Conservation (phyloP, 129 eudicot species). For the Escallonia rubra region DNA sequence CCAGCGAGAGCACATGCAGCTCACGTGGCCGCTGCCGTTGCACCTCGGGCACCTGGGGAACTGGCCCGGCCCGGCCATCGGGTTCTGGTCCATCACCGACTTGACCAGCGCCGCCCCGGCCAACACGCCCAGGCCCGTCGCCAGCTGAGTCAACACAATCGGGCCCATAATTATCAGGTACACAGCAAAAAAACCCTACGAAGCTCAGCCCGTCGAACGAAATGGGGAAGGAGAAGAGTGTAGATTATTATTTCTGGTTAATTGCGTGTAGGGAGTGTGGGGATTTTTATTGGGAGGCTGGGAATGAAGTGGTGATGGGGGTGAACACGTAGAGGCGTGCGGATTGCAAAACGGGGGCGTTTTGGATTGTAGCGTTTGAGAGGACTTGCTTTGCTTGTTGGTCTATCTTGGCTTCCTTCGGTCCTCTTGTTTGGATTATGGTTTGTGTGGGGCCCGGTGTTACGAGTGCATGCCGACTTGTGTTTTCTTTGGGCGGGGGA, state of each 20-base stretch:
- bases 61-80: slow-evolving; percentile 58
- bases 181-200: background rate
- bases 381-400: background rate
- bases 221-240: background rate
- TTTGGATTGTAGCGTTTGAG: slow-evolving; percentile 11
- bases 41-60: slow-evolving; percentile 71
- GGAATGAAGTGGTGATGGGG: slow-evolving; percentile 40
- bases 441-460: too few relatives aligned
- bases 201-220: background rate
- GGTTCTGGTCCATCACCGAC: slow-evolving; percentile 56
- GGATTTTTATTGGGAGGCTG: background rate
- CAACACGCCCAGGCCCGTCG: slow-evolving; percentile 66
- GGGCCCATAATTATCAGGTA: slow-evolving; percentile 46
- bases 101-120: slow-evolving; percentile 80
- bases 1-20: slow-evolving; percentile 78
- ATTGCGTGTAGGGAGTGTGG: background rate
- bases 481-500: too few relatives aligned
- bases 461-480: background rate
- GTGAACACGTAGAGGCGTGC: slow-evolving; percentile 54
- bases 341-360: slow-evolving; percentile 15
- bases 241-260: background rate
- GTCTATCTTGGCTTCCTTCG: background rate
- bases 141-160: slow-evolving; percentile 59
- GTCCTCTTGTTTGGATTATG: slow-evolving; percentile 1
- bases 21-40: slow-evolving; percentile 78